Evolutionary conservation across 1,139 yeast species (phyloP).

Genomic region (Kodamaea ohmeri): DNA sequence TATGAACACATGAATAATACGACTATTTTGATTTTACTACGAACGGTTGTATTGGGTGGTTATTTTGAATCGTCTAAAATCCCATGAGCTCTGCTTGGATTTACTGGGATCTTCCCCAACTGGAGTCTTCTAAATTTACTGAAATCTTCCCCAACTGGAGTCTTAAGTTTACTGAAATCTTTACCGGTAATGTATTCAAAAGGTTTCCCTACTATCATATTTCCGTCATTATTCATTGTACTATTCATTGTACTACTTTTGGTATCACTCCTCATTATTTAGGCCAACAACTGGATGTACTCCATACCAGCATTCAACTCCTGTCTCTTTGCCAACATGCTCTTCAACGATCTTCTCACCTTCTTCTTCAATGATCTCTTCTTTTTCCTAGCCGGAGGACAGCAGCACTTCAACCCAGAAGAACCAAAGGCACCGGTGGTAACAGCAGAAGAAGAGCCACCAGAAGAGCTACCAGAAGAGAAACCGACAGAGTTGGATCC

Average conservation of each 20-base stretch:
- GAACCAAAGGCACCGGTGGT: slow-evolving; percentile 15
- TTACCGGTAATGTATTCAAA: too few species aligned
- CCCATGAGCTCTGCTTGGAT: too few species aligned
- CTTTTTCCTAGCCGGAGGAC: slow-evolving; percentile 16
- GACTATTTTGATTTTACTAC: too few species aligned
- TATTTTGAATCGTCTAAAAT: too few species aligned
- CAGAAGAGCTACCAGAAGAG: slow-evolving; percentile 9
- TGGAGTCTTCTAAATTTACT: too few species aligned
- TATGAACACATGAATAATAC: too few species aligned
- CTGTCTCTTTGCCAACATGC: slow-evolving; percentile 18
- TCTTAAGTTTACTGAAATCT: too few species aligned
- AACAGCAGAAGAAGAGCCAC: slow-evolving; percentile 11
- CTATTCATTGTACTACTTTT: too few species aligned
- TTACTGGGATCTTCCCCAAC: too few species aligned
- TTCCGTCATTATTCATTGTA: slow-evolving; percentile 3
- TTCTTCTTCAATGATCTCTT: slow-evolving; percentile 19
- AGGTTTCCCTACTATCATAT: not conserved
- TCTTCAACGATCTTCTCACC: slow-evolving; percentile 19
- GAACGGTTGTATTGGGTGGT: too few species aligned
- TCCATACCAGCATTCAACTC: slow-evolving; percentile 13
- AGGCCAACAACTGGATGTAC: slow-evolving; percentile 14
- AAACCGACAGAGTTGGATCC: not conserved
- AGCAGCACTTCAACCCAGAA: slow-evolving; percentile 20
- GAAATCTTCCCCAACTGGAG: too few species aligned
- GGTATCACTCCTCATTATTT: slow-evolving; percentile 5